Evolutionary conservation across 2,329 filamentous ascomycete genomes (phyloP).

Genomic region (Nemania serpens): DNA sequence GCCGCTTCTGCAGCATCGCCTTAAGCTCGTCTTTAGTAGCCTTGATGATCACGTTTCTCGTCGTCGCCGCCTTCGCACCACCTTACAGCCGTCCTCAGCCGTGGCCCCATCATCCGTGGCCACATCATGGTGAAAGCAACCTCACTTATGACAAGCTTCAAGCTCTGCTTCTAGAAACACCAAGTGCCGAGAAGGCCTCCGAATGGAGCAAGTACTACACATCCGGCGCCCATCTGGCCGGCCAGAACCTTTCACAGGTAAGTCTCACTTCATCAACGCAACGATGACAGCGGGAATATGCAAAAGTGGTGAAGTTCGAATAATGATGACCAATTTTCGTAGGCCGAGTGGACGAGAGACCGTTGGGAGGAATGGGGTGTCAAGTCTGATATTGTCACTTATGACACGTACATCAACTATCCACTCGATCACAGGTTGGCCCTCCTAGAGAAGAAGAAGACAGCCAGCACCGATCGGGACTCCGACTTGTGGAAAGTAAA

Average conservation of each 20-base stretch:
- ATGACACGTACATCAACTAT: constrained; percentile 80
- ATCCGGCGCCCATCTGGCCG: constrained; percentile 74
- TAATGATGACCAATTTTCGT: constrained; percentile 2
- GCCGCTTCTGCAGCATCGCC: constrained; percentile 69
- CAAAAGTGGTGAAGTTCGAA: background rate
- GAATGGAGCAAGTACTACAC: constrained; percentile 83
- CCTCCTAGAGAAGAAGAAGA: constrained; percentile 57
- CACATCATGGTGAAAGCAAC: constrained; percentile 40
- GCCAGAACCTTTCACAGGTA: constrained; percentile 75
- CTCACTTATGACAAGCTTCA: constrained; percentile 58
- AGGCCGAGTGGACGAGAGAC: constrained; percentile 75
- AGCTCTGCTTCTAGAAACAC: constrained; percentile 61
- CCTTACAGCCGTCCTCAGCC: constrained; percentile 31
- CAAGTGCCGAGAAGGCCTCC: constrained; percentile 59
- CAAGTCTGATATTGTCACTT: constrained; percentile 65
- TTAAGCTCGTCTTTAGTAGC: constrained; percentile 59
- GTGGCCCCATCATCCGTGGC: constrained; percentile 33
- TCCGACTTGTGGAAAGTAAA: constrained; percentile 60
- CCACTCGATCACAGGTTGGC: constrained; percentile 72
- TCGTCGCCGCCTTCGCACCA: constrained; percentile 43
- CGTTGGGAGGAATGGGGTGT: constrained; percentile 75
- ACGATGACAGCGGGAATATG: too few relatives aligned
- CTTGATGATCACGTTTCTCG: constrained; percentile 54
- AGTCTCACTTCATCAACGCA: constrained; percentile 5
- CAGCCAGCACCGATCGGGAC: constrained; percentile 42